Percentiles rank a stretch among this genome's conserved stretches.
Conservation (phyloP, 1,284 basidiomycete genomes). For the Sutorius eximius region DNA sequence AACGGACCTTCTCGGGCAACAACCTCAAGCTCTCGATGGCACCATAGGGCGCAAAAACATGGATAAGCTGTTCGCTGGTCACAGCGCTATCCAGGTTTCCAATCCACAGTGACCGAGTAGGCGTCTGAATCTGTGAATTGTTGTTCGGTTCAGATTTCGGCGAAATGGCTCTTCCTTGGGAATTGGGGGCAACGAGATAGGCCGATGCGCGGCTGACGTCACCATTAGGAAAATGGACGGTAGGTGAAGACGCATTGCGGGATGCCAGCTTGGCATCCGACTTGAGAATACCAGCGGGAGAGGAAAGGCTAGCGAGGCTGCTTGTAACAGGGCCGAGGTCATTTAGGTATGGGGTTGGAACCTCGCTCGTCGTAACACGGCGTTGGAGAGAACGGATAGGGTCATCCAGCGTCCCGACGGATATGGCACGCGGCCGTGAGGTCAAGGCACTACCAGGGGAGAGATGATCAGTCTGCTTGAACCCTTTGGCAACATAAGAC, state of each 20-base stretch:
- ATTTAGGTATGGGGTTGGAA: slow-evolving; percentile 55
- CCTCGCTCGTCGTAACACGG: slow-evolving; percentile 59
- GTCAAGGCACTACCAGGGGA: slow-evolving; percentile 41
- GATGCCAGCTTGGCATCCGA: slow-evolving; percentile 49
- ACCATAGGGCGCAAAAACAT: slow-evolving; percentile 94
- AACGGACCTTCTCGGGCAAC: slow-evolving; percentile 89
- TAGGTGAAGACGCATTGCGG: slow-evolving; percentile 52
- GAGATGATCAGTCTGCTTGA: slow-evolving; percentile 71
- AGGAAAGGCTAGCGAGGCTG: slow-evolving; percentile 44
- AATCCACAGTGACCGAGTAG: slow-evolving; percentile 96
- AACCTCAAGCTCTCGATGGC: slow-evolving; percentile 94
- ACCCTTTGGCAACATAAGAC: slow-evolving; percentile 67
- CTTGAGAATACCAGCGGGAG: slow-evolving; percentile 59
- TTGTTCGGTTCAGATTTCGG: slow-evolving; percentile 71
- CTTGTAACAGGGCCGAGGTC: slow-evolving; percentile 45
- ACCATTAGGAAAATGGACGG: slow-evolving; percentile 69
- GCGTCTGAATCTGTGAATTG: slow-evolving; percentile 78
- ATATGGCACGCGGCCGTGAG: slow-evolving; percentile 83
- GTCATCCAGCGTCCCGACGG: slow-evolving; percentile 89
- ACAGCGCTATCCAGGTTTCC: slow-evolving; percentile 93
- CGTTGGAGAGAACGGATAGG: slow-evolving; percentile 61
- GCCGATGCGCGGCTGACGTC: slow-evolving; percentile 61
- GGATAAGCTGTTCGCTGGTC: slow-evolving; percentile 91
- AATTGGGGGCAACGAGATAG: slow-evolving; percentile 64
- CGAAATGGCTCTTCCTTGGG: slow-evolving; percentile 69